Evolutionary conservation across 306 rosid genomes (phyloP).

Genomic region (Lathyrus aphaca): DNA sequence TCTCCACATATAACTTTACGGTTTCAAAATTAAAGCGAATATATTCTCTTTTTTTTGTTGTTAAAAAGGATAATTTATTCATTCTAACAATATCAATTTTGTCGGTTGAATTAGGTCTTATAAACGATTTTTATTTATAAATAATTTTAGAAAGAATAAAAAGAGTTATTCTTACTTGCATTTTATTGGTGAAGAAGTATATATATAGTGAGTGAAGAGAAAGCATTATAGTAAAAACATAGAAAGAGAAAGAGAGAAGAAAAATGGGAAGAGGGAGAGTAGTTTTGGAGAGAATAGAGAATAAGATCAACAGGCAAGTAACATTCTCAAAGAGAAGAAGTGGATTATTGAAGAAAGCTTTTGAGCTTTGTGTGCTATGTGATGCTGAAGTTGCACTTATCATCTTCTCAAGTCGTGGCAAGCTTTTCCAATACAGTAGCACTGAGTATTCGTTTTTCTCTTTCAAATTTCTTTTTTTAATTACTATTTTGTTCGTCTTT

Average conservation of each 20-base stretch:
- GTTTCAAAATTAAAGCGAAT: too few species aligned
- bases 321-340: constrained; percentile 78
- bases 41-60: too few species aligned
- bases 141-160: too few species aligned
- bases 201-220: background rate
- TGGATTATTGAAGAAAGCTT: constrained; percentile 83
- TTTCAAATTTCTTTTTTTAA: background rate
- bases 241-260: background rate
- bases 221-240: background rate
- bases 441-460: constrained; percentile 47
- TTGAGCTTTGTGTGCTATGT: constrained; percentile 78
- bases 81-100: too few species aligned
- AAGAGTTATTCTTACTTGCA: too few species aligned
- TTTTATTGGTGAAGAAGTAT: too few species aligned
- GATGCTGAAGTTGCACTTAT: constrained; percentile 82
- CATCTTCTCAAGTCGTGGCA: constrained; percentile 78
- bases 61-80: too few species aligned
- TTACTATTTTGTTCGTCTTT: background rate
- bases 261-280: constrained; percentile 81
- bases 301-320: constrained; percentile 82
- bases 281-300: constrained; percentile 85
- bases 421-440: constrained; percentile 78
- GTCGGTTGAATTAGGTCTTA: too few species aligned
- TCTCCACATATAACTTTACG: too few species aligned
- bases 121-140: too few species aligned